phyloP scores from a whole-genome alignment of 1,139 yeast species.

The Debaryomyces nepalensis region DNA sequence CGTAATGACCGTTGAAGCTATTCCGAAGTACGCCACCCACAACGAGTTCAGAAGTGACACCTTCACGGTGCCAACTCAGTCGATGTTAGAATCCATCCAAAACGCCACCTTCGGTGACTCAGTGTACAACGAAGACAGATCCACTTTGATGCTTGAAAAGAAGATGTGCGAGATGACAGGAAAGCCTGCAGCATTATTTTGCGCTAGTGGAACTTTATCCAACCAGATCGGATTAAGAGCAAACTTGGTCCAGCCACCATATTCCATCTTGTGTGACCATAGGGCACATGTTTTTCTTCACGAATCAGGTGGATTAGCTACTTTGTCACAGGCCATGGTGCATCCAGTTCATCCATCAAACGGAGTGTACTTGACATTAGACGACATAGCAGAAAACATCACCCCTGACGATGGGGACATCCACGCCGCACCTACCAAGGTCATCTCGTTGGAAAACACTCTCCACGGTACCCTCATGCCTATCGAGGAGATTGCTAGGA shows the following conservation, averaged over 20 bases:
- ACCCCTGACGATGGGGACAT: slow-evolving; percentile 82
- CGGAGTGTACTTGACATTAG: slow-evolving; percentile 76
- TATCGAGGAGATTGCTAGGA: slow-evolving; percentile 73
- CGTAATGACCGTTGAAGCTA: slow-evolving; percentile 28
- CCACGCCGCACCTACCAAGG: slow-evolving; percentile 87
- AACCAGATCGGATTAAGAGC: slow-evolving; percentile 87
- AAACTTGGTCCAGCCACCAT: slow-evolving; percentile 83
- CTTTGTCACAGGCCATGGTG: slow-evolving; percentile 91
- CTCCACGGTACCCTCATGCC: slow-evolving; percentile 85
- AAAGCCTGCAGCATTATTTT: slow-evolving; percentile 80
- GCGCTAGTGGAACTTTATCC: slow-evolving; percentile 89
- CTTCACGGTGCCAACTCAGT: slow-evolving; percentile 85
- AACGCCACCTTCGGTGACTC: slow-evolving; percentile 80
- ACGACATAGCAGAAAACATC: slow-evolving; percentile 67
- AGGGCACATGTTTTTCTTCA: slow-evolving; percentile 82
- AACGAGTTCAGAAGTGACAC: slow-evolving; percentile 85
- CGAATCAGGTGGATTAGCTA: slow-evolving; percentile 92
- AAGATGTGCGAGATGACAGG: slow-evolving; percentile 75
- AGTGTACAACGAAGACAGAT: slow-evolving; percentile 82
- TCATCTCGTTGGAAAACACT: slow-evolving; percentile 87
- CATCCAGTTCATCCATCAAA: slow-evolving; percentile 78
- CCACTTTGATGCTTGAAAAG: slow-evolving; percentile 67
- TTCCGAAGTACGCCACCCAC: slow-evolving; percentile 34
- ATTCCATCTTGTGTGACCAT: slow-evolving; percentile 80
- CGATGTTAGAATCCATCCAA: slow-evolving; percentile 54